Conservation (phyloP, 2,329 filamentous ascomycete species). For the Aspergillus pseudoterreus region DNA sequence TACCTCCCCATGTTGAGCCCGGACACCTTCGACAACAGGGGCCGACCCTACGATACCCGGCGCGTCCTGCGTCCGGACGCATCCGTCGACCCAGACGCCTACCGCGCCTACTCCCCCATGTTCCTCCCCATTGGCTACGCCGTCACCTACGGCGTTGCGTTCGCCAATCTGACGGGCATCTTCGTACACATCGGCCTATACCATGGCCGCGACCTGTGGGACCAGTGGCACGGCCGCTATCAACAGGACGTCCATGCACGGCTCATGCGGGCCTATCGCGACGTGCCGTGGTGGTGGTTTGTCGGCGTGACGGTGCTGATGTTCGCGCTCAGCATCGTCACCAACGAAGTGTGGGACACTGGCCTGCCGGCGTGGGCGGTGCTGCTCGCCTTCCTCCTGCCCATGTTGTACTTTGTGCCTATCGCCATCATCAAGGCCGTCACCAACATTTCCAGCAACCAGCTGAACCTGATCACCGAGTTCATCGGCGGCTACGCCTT, state of each 20-base stretch:
- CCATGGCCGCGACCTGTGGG: constrained; percentile 35
- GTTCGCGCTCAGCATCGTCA: constrained; percentile 35
- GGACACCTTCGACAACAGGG: constrained; percentile 63
- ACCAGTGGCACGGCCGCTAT: constrained; percentile 30
- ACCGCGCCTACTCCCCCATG: constrained; percentile 62
- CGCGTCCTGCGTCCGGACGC: constrained; percentile 56
- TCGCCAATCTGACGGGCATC: constrained; percentile 63
- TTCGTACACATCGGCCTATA: constrained; percentile 38
- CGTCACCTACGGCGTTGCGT: constrained; percentile 57
- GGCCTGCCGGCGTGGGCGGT: constrained; percentile 46
- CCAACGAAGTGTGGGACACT: constrained; percentile 43
- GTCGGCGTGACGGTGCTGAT: constrained; percentile 34
- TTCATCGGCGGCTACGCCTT: constrained; percentile 50
- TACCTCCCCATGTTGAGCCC: constrained; percentile 61
- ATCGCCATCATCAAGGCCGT: constrained; percentile 48
- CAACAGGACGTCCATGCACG: constrained; percentile 42
- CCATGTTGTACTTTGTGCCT: constrained; percentile 46
- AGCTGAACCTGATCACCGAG: constrained; percentile 46
- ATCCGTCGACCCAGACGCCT: constrained; percentile 57
- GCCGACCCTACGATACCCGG: constrained; percentile 56
- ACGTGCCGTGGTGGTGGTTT: constrained; percentile 48
- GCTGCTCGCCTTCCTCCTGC: constrained; percentile 43
- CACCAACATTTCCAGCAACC: constrained; percentile 49
- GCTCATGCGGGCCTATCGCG: constrained; percentile 39
- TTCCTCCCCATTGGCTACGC: constrained; percentile 60